phyloP scores from a whole-genome alignment of 2,329 filamentous ascomycete genomes.

The Aciculosporium take region DNA sequence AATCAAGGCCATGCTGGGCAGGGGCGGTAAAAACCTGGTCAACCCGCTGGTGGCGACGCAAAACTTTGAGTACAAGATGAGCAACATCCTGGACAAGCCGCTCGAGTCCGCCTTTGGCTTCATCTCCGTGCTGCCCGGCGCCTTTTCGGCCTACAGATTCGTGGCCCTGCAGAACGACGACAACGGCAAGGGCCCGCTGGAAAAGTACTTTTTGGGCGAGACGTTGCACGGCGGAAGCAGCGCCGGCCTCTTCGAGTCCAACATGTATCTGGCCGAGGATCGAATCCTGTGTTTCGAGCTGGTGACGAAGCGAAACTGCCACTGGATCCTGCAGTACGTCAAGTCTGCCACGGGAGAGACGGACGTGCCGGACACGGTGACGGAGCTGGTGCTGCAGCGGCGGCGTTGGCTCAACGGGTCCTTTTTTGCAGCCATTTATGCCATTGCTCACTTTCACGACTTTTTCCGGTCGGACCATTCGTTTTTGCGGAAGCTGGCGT shows the following conservation, averaged over 20 bases:
- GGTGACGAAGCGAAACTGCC: conserved; percentile 91
- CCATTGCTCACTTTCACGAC: conserved; percentile 87
- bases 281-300: conserved; percentile 98
- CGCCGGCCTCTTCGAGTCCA: conserved; percentile 93
- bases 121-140: conserved; percentile 90
- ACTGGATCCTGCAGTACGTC: conserved; percentile 96
- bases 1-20: conserved; percentile 93
- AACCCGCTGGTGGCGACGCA: conserved; percentile 93
- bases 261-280: conserved; percentile 98
- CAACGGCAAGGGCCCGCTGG: conserved; percentile 77
- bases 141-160: conserved; percentile 96
- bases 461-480: conserved; percentile 91
- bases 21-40: conserved; percentile 69
- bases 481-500: conserved; percentile 71
- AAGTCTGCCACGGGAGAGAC: conserved; percentile 96
- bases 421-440: conserved; percentile 95
- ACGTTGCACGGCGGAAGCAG: conserved; percentile 86
- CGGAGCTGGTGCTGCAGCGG: conserved; percentile 88
- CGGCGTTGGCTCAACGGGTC: conserved; percentile 95
- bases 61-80: conserved; percentile 99
- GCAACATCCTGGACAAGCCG: conserved; percentile 96
- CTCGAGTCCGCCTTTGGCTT: conserved; percentile 96
- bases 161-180: conserved; percentile 94
- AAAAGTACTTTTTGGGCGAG: conserved; percentile 95
- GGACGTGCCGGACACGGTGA: conserved; percentile 86